Conservation (phyloP, 2,329 filamentous ascomycete species). For the Cladosporium phlei region DNA sequence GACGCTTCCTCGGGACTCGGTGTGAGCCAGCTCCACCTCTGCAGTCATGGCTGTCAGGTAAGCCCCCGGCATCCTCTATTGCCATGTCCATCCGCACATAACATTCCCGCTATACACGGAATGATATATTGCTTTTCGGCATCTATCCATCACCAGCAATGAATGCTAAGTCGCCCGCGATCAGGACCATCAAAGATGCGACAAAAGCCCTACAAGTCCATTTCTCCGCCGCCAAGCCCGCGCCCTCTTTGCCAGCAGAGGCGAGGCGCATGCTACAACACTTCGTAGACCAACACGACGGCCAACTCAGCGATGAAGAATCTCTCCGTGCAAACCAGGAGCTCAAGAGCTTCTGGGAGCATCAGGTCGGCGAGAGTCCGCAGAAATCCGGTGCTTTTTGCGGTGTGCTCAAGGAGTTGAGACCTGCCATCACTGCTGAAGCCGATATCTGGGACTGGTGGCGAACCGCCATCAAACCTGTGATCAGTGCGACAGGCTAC, state of each 20-base stretch:
- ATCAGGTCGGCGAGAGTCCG: conserved; percentile 54
- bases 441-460: conserved; percentile 67
- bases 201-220: conserved; percentile 43
- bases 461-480: conserved; percentile 56
- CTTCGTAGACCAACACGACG: conserved; percentile 63
- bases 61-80: neutral
- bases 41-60: conserved; percentile 11
- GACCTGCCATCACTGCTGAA: conserved; percentile 59
- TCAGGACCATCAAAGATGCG: conserved; percentile 46
- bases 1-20: neutral
- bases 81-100: neutral
- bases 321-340: conserved; percentile 65
- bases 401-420: conserved; percentile 59
- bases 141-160: neutral
- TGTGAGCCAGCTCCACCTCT: neutral
- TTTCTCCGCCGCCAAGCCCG: conserved; percentile 38
- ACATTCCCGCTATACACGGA: neutral
- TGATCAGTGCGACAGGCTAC: conserved; percentile 53
- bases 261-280: conserved; percentile 28
- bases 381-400: conserved; percentile 64
- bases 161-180: conserved; percentile 3
- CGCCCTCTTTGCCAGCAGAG: conserved; percentile 61
- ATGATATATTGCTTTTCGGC: neutral
- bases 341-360: conserved; percentile 62
- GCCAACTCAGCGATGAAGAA: conserved; percentile 56